phyloP scores from a whole-genome alignment of 1,284 basidiomycete species.

The Cutaneotrichosporon mucoides region DNA sequence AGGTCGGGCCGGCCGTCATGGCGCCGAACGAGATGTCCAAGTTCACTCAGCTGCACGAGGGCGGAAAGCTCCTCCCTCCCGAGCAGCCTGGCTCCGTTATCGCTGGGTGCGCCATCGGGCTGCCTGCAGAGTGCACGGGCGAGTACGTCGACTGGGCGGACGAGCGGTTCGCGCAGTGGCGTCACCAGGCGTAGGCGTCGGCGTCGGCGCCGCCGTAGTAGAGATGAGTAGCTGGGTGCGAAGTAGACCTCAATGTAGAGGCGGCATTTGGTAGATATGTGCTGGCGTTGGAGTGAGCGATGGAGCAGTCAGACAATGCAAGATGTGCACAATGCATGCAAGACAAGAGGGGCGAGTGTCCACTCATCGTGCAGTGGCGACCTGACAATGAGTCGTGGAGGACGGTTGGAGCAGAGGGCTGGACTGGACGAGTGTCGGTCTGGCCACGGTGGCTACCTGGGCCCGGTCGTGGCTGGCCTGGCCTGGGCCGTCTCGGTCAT shows the following conservation, averaged over 20 bases:
- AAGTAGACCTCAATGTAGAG: too few species aligned
- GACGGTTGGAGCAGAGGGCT: background rate
- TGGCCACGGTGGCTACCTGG: background rate
- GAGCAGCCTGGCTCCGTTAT: constrained; percentile 52
- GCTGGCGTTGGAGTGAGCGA: constrained; percentile 1
- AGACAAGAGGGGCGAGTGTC: background rate
- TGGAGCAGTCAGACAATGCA: too few species aligned
- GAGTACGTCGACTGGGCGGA: constrained; percentile 53
- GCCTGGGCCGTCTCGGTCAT: background rate
- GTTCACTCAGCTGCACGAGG: constrained; percentile 50
- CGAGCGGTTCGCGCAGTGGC: constrained; percentile 28
- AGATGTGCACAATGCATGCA: too few species aligned
- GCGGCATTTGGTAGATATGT: too few species aligned
- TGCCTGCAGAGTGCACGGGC: constrained; percentile 44
- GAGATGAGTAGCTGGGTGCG: background rate
- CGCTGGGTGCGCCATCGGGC: constrained; percentile 51
- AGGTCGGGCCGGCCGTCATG: constrained; percentile 46
- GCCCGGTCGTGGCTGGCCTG: too few species aligned
- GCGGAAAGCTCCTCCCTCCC: constrained; percentile 51
- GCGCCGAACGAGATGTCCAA: constrained; percentile 42
- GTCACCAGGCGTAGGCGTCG: constrained; percentile 2
- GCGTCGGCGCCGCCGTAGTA: too few species aligned
- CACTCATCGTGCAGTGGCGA: too few species aligned
- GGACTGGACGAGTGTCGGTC: background rate
- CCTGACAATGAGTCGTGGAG: background rate